Percentiles rank a stretch among this genome's conserved stretches.
These are phyloP conservation scores for Malbranchea cinnamomea DNA, from an alignment of 2,329 filamentous ascomycete species.

Conservation along the genomic window DNA sequence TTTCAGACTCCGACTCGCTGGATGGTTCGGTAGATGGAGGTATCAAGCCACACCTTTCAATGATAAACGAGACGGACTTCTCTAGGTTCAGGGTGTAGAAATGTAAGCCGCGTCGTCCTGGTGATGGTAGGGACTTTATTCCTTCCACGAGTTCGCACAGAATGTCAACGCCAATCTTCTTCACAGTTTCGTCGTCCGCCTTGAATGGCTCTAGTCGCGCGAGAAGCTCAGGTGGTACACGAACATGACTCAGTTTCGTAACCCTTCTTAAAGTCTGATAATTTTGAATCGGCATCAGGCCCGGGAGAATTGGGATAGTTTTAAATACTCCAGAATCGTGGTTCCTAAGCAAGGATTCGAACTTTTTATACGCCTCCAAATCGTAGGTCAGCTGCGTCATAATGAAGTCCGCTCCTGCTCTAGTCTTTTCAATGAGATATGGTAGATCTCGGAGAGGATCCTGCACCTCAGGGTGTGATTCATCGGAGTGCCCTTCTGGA, in stretches of 20 bases:
- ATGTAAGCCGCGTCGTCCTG: conserved; percentile 66
- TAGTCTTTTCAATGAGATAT: conserved; percentile 76
- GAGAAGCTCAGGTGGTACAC: conserved; percentile 57
- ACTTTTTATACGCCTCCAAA: conserved; percentile 62
- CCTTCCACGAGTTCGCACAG: conserved; percentile 69
- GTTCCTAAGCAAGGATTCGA: conserved; percentile 60
- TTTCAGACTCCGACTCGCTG: conserved; percentile 31
- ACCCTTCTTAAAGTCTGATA: conserved; percentile 91
- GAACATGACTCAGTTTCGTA: conserved; percentile 85
- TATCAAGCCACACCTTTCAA: conserved; percentile 76
- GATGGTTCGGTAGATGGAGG: conserved; percentile 31
- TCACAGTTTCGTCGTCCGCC: conserved; percentile 33
- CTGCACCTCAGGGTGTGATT: conserved; percentile 70
- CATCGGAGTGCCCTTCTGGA: conserved; percentile 87
- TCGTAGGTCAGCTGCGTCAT: conserved; percentile 99
- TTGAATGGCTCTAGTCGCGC: conserved; percentile 39
- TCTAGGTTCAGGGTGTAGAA: conserved; percentile 96
- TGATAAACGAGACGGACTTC: conserved; percentile 85
- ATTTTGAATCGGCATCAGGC: conserved; percentile 93
- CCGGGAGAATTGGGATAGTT: conserved; percentile 77
- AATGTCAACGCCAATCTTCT: conserved; percentile 41
- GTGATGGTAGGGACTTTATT: conserved; percentile 50
- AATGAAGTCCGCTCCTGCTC: conserved; percentile 89
- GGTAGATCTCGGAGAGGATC: conserved; percentile 56
- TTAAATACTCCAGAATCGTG: conserved; percentile 79